Percentiles rank a stretch among this genome's conserved stretches.
phyloP scores from a whole-genome alignment of 2,329 filamentous ascomycete genomes.

The Aspergillus pseudoglaucus region DNA sequence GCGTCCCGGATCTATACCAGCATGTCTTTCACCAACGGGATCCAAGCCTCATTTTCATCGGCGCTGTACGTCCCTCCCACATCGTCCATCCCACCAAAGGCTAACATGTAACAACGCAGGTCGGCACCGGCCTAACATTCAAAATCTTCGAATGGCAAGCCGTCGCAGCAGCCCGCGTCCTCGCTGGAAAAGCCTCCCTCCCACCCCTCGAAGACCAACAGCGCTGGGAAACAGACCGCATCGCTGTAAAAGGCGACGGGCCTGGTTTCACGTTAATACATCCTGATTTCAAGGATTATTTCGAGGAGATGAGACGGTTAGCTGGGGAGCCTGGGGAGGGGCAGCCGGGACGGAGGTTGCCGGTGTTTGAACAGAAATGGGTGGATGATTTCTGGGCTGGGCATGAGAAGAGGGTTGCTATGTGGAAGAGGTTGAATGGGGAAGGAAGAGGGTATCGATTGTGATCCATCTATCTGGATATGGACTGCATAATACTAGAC shows the following conservation, averaged over 20 bases:
- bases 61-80: constrained; percentile 39
- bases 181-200: constrained; percentile 49
- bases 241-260: constrained; percentile 51
- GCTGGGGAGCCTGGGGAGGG: constrained; percentile 38
- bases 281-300: constrained; percentile 60
- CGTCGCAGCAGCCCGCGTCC: constrained; percentile 53
- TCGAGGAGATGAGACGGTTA: constrained; percentile 45
- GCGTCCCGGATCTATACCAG: constrained; percentile 29
- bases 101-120: constrained; percentile 14
- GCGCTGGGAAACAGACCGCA: constrained; percentile 52
- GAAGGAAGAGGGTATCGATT: constrained; percentile 4
- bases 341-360: constrained; percentile 34
- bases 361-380: constrained; percentile 39
- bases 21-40: constrained; percentile 32
- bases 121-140: constrained; percentile 50
- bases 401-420: constrained; percentile 50
- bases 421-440: constrained; percentile 52
- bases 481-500: no score
- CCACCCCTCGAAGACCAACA: constrained; percentile 46
- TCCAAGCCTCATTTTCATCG: constrained; percentile 28
- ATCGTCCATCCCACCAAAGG: background rate
- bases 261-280: constrained; percentile 51
- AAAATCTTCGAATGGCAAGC: constrained; percentile 65
- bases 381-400: constrained; percentile 46
- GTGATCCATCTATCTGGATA: no score